Conservation (phyloP, 2,329 filamentous ascomycete genomes). For the Alternaria alternata region DNA sequence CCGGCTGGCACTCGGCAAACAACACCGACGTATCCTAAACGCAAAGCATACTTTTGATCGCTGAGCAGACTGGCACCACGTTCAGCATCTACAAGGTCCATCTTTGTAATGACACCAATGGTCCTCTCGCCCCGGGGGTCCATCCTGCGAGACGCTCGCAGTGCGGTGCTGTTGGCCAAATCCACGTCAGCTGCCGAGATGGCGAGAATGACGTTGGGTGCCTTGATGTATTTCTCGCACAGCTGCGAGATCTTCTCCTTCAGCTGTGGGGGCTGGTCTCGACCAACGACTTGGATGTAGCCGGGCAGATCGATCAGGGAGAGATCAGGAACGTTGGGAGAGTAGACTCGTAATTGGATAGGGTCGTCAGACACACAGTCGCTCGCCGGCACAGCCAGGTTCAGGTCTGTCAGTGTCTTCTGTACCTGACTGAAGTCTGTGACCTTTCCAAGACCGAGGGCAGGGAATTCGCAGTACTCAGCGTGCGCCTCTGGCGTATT, state of each 20-base stretch:
- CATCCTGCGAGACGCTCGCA: constrained; percentile 87
- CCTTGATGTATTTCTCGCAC: constrained; percentile 97
- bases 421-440: constrained; percentile 93
- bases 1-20: constrained; percentile 79
- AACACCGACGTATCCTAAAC: constrained; percentile 96
- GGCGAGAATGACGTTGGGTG: constrained; percentile 94
- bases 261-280: constrained; percentile 87
- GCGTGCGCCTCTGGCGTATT: constrained; percentile 87
- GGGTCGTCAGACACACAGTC: constrained; percentile 97
- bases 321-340: constrained; percentile 91
- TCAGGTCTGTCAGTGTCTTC: constrained; percentile 91
- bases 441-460: constrained; percentile 86
- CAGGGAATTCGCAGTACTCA: constrained; percentile 96
- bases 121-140: constrained; percentile 95
- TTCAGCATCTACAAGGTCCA: constrained; percentile 90
- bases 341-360: constrained; percentile 94
- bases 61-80: constrained; percentile 80
- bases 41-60: constrained; percentile 91
- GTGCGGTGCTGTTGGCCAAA: constrained; percentile 91
- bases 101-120: constrained; percentile 98
- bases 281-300: constrained; percentile 94
- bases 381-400: constrained; percentile 86
- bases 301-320: constrained; percentile 96
- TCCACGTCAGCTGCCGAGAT: constrained; percentile 98
- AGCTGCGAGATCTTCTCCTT: constrained; percentile 96